Evolutionary conservation across 176 grass and related monocot species (phyloP), one percentile per base, ranked within the genome.

Genomic region (Musa itinerans): DNA sequence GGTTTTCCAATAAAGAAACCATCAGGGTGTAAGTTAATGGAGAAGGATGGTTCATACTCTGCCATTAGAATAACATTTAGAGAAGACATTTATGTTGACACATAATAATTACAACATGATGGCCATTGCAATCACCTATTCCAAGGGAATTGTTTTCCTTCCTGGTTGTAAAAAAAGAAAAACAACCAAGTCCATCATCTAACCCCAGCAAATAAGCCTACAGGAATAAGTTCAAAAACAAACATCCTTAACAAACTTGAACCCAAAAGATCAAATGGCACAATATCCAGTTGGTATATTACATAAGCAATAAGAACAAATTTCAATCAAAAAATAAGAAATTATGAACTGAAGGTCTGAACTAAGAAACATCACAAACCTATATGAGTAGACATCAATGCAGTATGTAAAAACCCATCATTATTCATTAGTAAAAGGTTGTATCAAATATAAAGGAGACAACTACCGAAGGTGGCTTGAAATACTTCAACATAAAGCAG

Each of bases 1-100:
- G 76, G 76, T 23, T 78, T 77, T 14, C 81, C 79, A 43, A 90
- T 73, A 10, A 79, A 84, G 50, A 82, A 90, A 1, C 88, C 88
- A 64, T 79, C 78, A 3, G 53, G 79, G 27, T 84, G 87, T 53
- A 90, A 73, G n/a, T 90, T 90, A 55, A 86, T n/a, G 27, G 79
- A 76, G 71, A 90, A 90, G 0, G 88, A 90, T 48, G 79, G 58
- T 67, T 79, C 79, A 50, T 68, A 65, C 29, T 86, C 88, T 86
- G 62, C 75, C 76, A 7, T n/a, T 9, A 2, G 65, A 58, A 72
- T 29, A 53, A 52, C 8, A 52, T 68, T 66, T 22, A 64, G 16
- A 4, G 29, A 56, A 71, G n/a, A 51, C 0, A 50, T 14, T 19
- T 53, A 55, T n/a, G 16, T 34, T 21, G 2, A 8, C 20, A n/a